Conservation (phyloP, 495 filamentous ascomycete genomes). For the Hyaloscypha hepaticicola region DNA sequence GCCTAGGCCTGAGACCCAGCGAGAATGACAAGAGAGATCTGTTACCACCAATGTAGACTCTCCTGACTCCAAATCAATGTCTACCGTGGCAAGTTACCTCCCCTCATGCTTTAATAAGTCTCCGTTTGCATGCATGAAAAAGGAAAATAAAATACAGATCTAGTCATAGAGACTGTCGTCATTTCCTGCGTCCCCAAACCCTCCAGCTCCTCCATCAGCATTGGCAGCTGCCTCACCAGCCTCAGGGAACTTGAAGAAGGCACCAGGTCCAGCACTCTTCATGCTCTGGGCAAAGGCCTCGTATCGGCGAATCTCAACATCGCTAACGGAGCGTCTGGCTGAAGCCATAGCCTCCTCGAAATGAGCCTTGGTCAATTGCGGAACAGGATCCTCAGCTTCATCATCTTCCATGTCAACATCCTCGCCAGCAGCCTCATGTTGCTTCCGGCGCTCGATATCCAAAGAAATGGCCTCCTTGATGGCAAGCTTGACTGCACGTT, state of each 20-base stretch:
- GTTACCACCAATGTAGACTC: conserved; percentile 19
- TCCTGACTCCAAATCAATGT: conserved; percentile 20
- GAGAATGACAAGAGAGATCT: conserved; percentile 1
- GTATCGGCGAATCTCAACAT: conserved; percentile 96
- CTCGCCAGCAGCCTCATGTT: conserved; percentile 81
- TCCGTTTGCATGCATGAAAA: conserved; percentile 25
- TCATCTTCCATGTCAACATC: conserved; percentile 78
- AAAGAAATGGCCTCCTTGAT: conserved; percentile 94
- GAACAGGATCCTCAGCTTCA: conserved; percentile 91
- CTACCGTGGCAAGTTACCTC: conserved; percentile 9
- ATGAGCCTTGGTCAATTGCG: conserved; percentile 90
- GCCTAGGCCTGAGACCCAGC: not conserved
- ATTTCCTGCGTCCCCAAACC: conserved; percentile 80
- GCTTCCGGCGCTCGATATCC: conserved; percentile 87
- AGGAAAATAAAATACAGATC: conserved; percentile 31
- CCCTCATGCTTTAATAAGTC: not conserved
- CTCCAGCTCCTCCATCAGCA: conserved; percentile 45
- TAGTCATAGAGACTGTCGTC: conserved; percentile 81
- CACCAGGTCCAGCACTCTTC: conserved; percentile 94
- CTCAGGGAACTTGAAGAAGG: conserved; percentile 94
- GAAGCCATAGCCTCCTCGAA: conserved; percentile 98
- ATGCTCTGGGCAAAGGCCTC: conserved; percentile 98
- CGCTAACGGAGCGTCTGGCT: conserved; percentile 88
- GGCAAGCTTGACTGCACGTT: conserved; percentile 97
- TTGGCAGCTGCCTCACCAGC: conserved; percentile 56